Evolutionary conservation across 192 early-diverging fungal species (phyloP), one percentile per base, ranked within the genome.

Genomic region (Martensiomyces pterosporus): DNA sequence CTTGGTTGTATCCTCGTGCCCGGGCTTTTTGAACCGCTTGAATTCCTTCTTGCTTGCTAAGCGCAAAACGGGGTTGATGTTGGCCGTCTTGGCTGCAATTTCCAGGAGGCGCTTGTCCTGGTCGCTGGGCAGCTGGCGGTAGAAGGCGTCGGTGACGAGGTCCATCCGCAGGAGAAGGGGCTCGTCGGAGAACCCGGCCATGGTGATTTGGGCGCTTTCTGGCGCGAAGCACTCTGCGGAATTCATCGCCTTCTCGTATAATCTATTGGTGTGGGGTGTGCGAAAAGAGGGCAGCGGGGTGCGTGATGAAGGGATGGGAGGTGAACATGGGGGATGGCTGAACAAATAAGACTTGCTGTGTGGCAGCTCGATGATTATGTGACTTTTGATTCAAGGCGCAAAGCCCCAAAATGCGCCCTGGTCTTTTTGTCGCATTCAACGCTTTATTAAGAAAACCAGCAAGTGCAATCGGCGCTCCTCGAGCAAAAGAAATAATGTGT

Each of bases 151-250:
- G 9, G 68, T 72, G 13, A 57, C 57, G 38, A 55, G 22, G 26
- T 72, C 68, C 7, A 72, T 49, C 10, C 68, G 68, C 49, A 72
- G 44, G 21, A 72, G 46, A 43, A 72, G 49, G 10, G 68, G 61
- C 29, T 72, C 68, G 42, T 48, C 25, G 0, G 61, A 52, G 27
- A 64, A 60, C 24, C 15, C 17, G 12, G 41, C 35, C 10, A 52
- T 41, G 35, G 32, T 27, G 32, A 65, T 57, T 6, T 17, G 17
- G 2, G 57, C 22, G 36, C 12, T 43, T 49, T 27, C n/a, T n/a
- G n/a, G n/a, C n/a, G n/a, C n/a, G n/a, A n/a, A n/a, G n/a, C n/a
- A n/a, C n/a, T n/a, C n/a, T n/a, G n/a, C n/a, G n/a, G n/a, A n/a
- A n/a, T n/a, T n/a, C n/a, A n/a, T n/a, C n/a, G n/a, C n/a, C n/a